Percentiles rank a stretch among this genome's conserved stretches.
Conservation (phyloP, 2,329 filamentous ascomycete species). For the Stemphylium vesicarium region DNA sequence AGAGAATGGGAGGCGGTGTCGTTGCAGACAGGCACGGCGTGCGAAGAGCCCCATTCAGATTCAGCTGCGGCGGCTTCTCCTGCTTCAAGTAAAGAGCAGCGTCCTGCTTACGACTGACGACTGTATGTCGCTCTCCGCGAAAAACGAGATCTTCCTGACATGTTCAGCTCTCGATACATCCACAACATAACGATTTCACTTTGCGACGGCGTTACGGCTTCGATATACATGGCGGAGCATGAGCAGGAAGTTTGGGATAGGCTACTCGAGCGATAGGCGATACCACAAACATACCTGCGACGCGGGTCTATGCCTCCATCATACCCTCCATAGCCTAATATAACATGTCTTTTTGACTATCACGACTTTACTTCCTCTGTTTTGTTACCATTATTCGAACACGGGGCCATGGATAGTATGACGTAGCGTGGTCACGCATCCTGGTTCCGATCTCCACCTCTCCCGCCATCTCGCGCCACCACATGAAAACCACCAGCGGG, state of each 20-base stretch:
- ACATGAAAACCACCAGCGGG: slow-evolving; percentile 20
- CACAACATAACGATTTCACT: slow-evolving; percentile 1
- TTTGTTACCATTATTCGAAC: not conserved
- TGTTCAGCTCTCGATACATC: not conserved
- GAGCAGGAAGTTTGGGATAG: not conserved
- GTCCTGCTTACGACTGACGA: slow-evolving; percentile 33
- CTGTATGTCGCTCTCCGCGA: slow-evolving; percentile 9
- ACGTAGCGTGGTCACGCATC: slow-evolving; percentile 15
- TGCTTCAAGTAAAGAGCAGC: slow-evolving; percentile 57
- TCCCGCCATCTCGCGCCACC: slow-evolving; percentile 14
- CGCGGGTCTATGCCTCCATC: not conserved
- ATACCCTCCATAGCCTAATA: slow-evolving; percentile 20
- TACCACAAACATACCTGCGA: not conserved
- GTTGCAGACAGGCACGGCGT: slow-evolving; percentile 60
- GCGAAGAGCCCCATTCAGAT: slow-evolving; percentile 58
- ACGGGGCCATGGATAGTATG: slow-evolving; percentile 1
- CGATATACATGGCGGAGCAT: not conserved
- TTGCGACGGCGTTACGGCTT: slow-evolving; percentile 24
- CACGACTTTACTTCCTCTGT: not conserved
- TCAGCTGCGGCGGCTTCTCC: slow-evolving; percentile 58
- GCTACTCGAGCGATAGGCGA: not conserved
- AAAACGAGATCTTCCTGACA: not conserved
- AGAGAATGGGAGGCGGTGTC: slow-evolving; percentile 54
- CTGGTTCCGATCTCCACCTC: slow-evolving; percentile 19
- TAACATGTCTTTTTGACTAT: not conserved